phyloP scores from a whole-genome alignment of 495 filamentous ascomycete genomes.

The Podospora fimiseda region DNA sequence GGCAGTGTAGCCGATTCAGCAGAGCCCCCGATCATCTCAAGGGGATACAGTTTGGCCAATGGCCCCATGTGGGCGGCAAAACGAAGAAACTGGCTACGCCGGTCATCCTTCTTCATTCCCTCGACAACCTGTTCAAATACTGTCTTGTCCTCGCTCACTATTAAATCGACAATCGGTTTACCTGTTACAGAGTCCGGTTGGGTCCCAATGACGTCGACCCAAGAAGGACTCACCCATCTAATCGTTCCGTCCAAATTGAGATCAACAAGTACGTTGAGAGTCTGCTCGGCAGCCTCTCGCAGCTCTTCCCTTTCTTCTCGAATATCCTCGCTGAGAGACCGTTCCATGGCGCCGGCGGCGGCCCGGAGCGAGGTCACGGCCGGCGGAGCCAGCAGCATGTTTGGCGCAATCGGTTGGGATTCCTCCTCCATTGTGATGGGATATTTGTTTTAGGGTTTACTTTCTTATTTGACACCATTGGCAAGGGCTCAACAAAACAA shows the following conservation, averaged over 20 bases:
- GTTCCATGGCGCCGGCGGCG: constrained; percentile 44
- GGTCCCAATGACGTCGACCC: constrained; percentile 87
- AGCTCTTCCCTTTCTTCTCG: constrained; percentile 80
- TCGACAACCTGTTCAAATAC: constrained; percentile 78
- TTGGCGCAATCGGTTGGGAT: constrained; percentile 24
- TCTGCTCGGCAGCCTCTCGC: constrained; percentile 92
- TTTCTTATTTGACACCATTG: constrained; percentile 17
- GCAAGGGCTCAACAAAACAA: not conserved
- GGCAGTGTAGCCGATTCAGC: constrained; percentile 41
- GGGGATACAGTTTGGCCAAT: constrained; percentile 57
- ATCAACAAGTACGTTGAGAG: constrained; percentile 90
- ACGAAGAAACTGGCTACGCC: constrained; percentile 82
- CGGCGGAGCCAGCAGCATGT: constrained; percentile 40
- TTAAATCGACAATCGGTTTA: constrained; percentile 69
- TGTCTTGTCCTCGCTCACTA: constrained; percentile 65
- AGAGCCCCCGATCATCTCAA: constrained; percentile 40
- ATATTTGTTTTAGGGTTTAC: constrained; percentile 7
- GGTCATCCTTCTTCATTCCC: constrained; percentile 87
- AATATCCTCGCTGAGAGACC: constrained; percentile 49
- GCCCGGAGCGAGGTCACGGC: constrained; percentile 44
- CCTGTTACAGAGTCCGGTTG: constrained; percentile 64
- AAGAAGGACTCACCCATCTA: constrained; percentile 95
- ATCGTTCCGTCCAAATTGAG: constrained; percentile 81
- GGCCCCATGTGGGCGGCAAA: constrained; percentile 74
- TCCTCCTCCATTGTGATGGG: constrained; percentile 39